Evolutionary conservation across 257 asterid species (phyloP).

Genomic region (Cordia subcordata): DNA sequence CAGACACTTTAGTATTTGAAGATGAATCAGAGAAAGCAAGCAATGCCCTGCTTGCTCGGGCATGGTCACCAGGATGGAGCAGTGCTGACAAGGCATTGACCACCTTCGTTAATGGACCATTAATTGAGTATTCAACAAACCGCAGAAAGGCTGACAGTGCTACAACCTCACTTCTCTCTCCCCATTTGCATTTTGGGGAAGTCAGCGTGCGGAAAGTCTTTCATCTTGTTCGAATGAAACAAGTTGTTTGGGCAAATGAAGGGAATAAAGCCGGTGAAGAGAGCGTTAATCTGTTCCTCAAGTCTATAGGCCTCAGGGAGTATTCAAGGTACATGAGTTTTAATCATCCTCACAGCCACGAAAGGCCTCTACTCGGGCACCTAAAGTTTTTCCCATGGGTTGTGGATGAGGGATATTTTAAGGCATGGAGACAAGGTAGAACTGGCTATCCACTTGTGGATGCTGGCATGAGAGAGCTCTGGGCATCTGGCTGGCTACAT

Average conservation of each 20-base stretch:
- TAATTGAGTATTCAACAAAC: slow-evolving; percentile 78
- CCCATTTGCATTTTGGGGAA: slow-evolving; percentile 88
- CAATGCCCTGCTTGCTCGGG: slow-evolving; percentile 87
- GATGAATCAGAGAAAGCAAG: slow-evolving; percentile 86
- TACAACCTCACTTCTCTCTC: slow-evolving; percentile 88
- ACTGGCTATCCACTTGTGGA: slow-evolving; percentile 95
- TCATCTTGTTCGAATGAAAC: slow-evolving; percentile 83
- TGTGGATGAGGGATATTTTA: slow-evolving; percentile 74
- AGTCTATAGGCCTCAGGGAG: slow-evolving; percentile 89
- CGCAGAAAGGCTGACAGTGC: slow-evolving; percentile 85
- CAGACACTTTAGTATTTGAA: slow-evolving; percentile 63
- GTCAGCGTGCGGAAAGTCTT: slow-evolving; percentile 82
- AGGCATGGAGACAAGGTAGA: slow-evolving; percentile 92
- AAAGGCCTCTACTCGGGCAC: slow-evolving; percentile 80
- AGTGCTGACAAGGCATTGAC: slow-evolving; percentile 80
- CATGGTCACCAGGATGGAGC: slow-evolving; percentile 99
- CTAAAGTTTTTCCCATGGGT: slow-evolving; percentile 83
- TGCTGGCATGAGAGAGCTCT: slow-evolving; percentile 96
- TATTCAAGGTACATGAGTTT: slow-evolving; percentile 90
- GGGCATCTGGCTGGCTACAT: slow-evolving; percentile 99
- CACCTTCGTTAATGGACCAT: slow-evolving; percentile 67
- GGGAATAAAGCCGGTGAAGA: slow-evolving; percentile 84
- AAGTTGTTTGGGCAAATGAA: slow-evolving; percentile 85
- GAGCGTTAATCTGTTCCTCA: slow-evolving; percentile 78
- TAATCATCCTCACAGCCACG: slow-evolving; percentile 91